phyloP scores from a whole-genome alignment of 805 yeast species.

The Priceomyces carsonii region DNA sequence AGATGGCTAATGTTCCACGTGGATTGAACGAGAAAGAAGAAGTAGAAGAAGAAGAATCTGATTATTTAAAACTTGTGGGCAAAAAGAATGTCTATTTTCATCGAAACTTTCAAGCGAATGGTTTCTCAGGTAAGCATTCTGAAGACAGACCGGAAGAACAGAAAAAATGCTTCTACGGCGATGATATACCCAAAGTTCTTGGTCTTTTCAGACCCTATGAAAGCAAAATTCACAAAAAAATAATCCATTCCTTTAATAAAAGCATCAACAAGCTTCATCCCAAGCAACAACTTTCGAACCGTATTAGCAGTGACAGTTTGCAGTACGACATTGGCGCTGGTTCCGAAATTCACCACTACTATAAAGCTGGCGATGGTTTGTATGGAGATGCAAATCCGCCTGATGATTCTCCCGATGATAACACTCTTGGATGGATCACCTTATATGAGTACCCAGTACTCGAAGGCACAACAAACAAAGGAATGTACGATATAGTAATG shows the following conservation, averaged over 20 bases:
- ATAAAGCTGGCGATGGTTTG: constrained; percentile 58
- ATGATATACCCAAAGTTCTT: constrained; percentile 27
- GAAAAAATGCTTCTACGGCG: constrained; percentile 25
- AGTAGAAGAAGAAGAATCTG: constrained; percentile 8
- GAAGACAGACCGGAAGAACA: constrained; percentile 16
- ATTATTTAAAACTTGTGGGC: constrained; percentile 29
- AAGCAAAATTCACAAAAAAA: constrained; percentile 33
- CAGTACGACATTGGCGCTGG: constrained; percentile 25
- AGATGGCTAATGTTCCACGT: constrained; percentile 11
- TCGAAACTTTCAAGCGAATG: constrained; percentile 21
- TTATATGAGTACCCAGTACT: constrained; percentile 47
- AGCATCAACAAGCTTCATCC: constrained; percentile 7
- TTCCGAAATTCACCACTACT: constrained; percentile 30
- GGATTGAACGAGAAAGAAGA: constrained; percentile 8
- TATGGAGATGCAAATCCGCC: constrained; percentile 43
- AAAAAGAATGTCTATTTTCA: constrained; percentile 40
- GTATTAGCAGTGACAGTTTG: constrained; percentile 12
- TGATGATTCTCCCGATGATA: constrained; percentile 63
- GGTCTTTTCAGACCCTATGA: constrained; percentile 46
- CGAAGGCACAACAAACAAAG: constrained; percentile 23
- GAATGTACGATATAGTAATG: constrained; percentile 55
- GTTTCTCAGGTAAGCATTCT: not conserved
- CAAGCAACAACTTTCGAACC: constrained; percentile 3
- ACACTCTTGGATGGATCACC: constrained; percentile 66
- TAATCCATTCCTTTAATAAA: constrained; percentile 35